Conservation (phyloP, 2,329 filamentous ascomycete species). For the Cytospora piceicola region DNA sequence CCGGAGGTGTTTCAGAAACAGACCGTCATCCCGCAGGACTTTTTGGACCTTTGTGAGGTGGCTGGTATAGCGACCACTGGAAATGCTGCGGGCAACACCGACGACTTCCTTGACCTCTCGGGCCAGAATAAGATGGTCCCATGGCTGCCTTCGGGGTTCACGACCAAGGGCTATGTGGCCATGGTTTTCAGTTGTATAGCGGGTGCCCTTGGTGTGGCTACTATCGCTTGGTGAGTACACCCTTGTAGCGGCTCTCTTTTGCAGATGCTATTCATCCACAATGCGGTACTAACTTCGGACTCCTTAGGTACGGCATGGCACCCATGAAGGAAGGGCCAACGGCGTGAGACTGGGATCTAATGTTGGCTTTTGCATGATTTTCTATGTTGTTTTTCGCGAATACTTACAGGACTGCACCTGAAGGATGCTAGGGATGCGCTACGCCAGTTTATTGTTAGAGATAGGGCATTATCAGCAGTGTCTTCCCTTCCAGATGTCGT, state of each 20-base stretch:
- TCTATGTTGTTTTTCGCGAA: too few species aligned
- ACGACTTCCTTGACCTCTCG: conserved; percentile 59
- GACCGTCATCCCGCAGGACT: conserved; percentile 50
- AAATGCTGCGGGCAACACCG: conserved; percentile 76
- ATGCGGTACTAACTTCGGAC: not conserved
- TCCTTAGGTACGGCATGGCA: not conserved
- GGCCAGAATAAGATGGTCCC: conserved; percentile 37
- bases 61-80: conserved; percentile 56
- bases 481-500: too few species aligned
- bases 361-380: too few species aligned
- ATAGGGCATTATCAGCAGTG: too few species aligned
- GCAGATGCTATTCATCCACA: not conserved
- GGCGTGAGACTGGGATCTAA: not conserved
- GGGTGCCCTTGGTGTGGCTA: conserved; percentile 69
- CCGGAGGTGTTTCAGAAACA: conserved; percentile 53
- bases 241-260: not conserved
- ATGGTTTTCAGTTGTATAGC: conserved; percentile 72
- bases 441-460: too few species aligned
- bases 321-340: not conserved
- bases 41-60: conserved; percentile 49
- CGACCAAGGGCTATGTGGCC: conserved; percentile 71
- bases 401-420: too few species aligned
- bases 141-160: conserved; percentile 71
- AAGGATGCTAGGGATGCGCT: too few species aligned
- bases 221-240: conserved; percentile 68